phyloP scores from a whole-genome alignment of 75 land plant species.

The Ceratopteris richardii region DNA sequence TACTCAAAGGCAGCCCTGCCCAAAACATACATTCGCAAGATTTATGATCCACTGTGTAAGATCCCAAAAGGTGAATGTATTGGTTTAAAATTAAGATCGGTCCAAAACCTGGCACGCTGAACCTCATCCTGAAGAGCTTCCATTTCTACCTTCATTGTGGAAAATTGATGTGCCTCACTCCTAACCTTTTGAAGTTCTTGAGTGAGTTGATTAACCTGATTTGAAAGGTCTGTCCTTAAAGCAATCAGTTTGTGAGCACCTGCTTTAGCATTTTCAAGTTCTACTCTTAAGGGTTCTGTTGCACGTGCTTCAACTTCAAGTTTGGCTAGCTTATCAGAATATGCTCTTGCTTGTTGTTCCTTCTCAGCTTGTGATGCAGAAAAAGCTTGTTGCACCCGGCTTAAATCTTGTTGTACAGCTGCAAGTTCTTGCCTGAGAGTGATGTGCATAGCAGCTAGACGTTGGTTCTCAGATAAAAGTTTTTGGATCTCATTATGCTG shows the following conservation, averaged over 20 bases:
- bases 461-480: constrained; percentile 64
- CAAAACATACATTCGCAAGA: background rate
- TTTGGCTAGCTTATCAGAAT: constrained; percentile 49
- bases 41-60: too few relatives aligned
- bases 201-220: constrained; percentile 38
- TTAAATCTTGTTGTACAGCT: constrained; percentile 60
- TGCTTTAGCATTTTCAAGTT: constrained; percentile 43
- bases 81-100: too few relatives aligned
- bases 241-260: constrained; percentile 54
- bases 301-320: constrained; percentile 55
- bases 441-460: constrained; percentile 66
- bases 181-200: constrained; percentile 57
- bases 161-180: constrained; percentile 54
- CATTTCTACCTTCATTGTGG: constrained; percentile 52
- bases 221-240: constrained; percentile 50
- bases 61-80: too few relatives aligned
- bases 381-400: constrained; percentile 48
- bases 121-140: constrained; percentile 64
- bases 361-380: constrained; percentile 46
- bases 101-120: constrained; percentile 46
- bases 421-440: constrained; percentile 74
- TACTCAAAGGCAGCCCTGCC: constrained; percentile 50
- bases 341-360: constrained; percentile 53
- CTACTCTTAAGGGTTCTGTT: constrained; percentile 40
- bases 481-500: constrained; percentile 75